Base-by-base conservation (phyloP, 116 monocot species). In the Zostera marina region DNA sequence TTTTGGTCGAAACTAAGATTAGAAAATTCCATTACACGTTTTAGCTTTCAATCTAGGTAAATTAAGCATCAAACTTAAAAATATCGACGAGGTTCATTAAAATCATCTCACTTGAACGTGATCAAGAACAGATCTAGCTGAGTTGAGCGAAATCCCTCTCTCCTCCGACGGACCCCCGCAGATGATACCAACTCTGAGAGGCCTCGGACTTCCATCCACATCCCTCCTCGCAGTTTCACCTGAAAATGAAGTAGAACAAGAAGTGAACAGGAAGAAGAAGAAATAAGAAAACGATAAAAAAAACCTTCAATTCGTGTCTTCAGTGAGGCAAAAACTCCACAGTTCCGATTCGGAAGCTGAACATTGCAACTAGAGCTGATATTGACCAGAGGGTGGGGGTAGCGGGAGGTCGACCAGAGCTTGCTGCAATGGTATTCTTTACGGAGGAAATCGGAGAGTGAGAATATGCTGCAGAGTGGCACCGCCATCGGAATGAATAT, bases 81-180 rank as follows among this genome's bases (percentile, higher is more conserved):
- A 32, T 2, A 32, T 5, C 32, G 32, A 16, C 6, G 48, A 16
- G 48, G 48, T 19, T 48, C 48, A 48, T 48, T 19, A n/a, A 48
- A 16, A 16, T 32, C 32, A 32, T 32, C 32, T 32, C 42, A 81
- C 93, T 75, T 94, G 82, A 47, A 88, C 77, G 73, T 88, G 94
- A 84, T 94, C 94, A 23, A 88, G 81, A 60, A 94, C 82, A 12
- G 94, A 88, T 63, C 88, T 71, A 1, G 88, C 93, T 13, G 93
- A 94, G 73, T 94, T 94, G 69, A 88, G 62, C 7, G 93, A 94
- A 53, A 94, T 77, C 55, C 94, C 94, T 9, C 88, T 67, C 75
- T 94, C 94, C 21, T 75, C 81, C 7, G 88, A 94, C 22, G 94
- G 94, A 0, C 93, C 94, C 0, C 88, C 94, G 61, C 94, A 88